Evolutionary conservation across 1,284 basidiomycete genomes (phyloP).

Genomic region (Cryptococcus sp.): DNA sequence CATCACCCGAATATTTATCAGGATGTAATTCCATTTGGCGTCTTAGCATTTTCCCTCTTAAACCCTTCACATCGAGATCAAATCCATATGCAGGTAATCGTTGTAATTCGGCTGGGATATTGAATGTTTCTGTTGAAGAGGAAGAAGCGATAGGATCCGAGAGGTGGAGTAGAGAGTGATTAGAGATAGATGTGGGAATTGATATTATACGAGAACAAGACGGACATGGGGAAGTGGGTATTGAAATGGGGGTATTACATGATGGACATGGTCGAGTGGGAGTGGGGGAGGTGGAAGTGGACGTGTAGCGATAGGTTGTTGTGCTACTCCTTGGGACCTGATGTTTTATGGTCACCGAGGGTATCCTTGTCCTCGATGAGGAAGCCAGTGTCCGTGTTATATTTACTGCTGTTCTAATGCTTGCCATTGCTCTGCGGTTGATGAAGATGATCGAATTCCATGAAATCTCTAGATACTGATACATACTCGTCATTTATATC

Average conservation of each 20-base stretch:
- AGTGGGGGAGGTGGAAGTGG: not conserved
- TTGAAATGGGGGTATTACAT: conserved; percentile 25
- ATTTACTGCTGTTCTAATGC: too few species aligned
- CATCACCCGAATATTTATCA: conserved; percentile 33
- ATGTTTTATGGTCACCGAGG: too few species aligned
- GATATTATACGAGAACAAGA: conserved; percentile 30
- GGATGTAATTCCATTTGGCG: conserved; percentile 44
- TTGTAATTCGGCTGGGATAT: conserved; percentile 28
- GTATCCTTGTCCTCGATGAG: too few species aligned
- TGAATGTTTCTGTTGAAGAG: conserved; percentile 7
- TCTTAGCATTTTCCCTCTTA: conserved; percentile 33
- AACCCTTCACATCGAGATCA: conserved; percentile 31
- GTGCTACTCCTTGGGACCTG: too few species aligned
- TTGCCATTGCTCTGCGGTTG: too few species aligned
- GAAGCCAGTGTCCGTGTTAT: too few species aligned
- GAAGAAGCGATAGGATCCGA: conserved; percentile 15
- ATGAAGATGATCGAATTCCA: too few species aligned
- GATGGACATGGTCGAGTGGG: conserved; percentile 29
- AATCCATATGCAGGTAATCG: conserved; percentile 35
- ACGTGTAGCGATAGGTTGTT: too few species aligned
- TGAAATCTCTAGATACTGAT: too few species aligned
- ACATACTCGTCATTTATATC: too few species aligned
- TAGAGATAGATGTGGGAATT: conserved; percentile 35
- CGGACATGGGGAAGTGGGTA: conserved; percentile 40
- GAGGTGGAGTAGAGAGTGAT: conserved; percentile 39